Conservation (phyloP, 2,329 filamentous ascomycete species). For the Paecilomyces sp. region DNA sequence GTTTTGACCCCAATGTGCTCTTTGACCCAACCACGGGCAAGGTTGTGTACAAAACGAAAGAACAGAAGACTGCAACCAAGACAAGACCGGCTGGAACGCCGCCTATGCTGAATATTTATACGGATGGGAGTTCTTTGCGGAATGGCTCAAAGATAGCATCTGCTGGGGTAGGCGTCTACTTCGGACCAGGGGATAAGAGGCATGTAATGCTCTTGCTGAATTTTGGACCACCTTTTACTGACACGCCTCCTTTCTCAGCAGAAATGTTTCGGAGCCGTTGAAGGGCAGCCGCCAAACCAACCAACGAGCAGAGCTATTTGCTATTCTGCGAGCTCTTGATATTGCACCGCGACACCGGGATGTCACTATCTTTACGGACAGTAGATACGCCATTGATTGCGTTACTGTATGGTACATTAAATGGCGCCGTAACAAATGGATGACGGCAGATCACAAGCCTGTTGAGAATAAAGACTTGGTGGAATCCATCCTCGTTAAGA, state of each 20-base stretch:
- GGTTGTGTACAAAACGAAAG: constrained; percentile 49
- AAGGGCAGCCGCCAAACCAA: constrained; percentile 76
- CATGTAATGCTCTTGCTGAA: constrained; percentile 23
- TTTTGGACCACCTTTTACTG: constrained; percentile 13
- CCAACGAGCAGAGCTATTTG: constrained; percentile 89
- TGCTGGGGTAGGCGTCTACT: constrained; percentile 59
- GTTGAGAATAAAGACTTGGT: constrained; percentile 88
- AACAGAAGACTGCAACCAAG: constrained; percentile 44
- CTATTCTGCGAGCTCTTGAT: constrained; percentile 76
- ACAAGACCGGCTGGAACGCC: constrained; percentile 35
- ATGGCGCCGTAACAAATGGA: constrained; percentile 75
- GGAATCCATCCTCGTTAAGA: constrained; percentile 60
- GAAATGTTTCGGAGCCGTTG: constrained; percentile 70
- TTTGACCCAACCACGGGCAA: constrained; percentile 48
- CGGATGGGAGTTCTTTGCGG: constrained; percentile 54
- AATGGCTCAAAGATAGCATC: constrained; percentile 51
- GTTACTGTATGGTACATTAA: constrained; percentile 72
- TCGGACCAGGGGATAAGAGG: constrained; percentile 53
- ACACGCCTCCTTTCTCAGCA: constrained; percentile 26
- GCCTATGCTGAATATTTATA: constrained; percentile 53
- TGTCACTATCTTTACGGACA: constrained; percentile 79
- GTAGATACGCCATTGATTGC: constrained; percentile 84
- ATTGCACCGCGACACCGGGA: constrained; percentile 60
- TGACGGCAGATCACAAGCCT: constrained; percentile 58
- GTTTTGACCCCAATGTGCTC: constrained; percentile 53